Conservation (phyloP, 2,329 filamentous ascomycete genomes). For the Aspergillus transmontanensis region DNA sequence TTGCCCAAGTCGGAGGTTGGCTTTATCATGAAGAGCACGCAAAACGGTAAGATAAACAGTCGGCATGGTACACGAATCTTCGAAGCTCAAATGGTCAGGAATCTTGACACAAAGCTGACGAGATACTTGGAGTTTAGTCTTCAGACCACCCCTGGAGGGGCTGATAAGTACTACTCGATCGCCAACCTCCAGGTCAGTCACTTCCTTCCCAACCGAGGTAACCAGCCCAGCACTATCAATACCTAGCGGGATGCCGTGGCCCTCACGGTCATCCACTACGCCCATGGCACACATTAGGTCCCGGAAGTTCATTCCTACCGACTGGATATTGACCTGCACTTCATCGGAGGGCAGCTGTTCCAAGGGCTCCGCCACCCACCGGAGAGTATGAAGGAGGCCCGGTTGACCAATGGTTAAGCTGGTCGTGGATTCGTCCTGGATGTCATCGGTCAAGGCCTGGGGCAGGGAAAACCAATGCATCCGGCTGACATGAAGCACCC, state of each 20-base stretch:
- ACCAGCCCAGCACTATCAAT: background rate
- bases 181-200: background rate
- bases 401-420: too few species aligned
- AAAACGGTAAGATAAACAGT: background rate
- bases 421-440: too few species aligned
- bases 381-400: too few species aligned
- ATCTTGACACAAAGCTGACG: background rate
- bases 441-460: too few species aligned
- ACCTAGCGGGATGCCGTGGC: background rate
- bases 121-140: background rate
- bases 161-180: slow-evolving; percentile 5
- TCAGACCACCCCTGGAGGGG: background rate
- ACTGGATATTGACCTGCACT: too few species aligned
- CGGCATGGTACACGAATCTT: background rate
- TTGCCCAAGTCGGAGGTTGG: background rate
- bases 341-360: too few species aligned
- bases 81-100: background rate
- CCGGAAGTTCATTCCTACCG: too few species aligned
- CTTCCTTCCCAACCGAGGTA: background rate
- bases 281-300: too few species aligned
- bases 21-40: background rate
- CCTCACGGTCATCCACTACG: background rate
- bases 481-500: too few species aligned
- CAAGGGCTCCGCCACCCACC: too few species aligned
- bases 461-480: too few species aligned